phyloP scores from a whole-genome alignment of 805 yeast genomes.

The Candida stauntonica region DNA sequence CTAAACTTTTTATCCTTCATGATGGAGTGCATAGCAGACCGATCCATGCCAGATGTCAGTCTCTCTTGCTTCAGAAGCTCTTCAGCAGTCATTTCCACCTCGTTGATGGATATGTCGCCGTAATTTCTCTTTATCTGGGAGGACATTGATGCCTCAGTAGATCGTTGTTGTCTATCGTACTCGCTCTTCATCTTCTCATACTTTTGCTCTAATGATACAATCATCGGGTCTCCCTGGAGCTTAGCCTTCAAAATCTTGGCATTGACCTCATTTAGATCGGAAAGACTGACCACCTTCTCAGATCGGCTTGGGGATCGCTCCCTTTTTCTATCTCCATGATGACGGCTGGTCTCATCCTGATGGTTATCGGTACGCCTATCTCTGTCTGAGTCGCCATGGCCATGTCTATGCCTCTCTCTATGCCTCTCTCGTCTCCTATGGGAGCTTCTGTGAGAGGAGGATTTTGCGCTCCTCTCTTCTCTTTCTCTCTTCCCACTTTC shows the following conservation, averaged over 20 bases:
- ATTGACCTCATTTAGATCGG: slow-evolving; percentile 29
- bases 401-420: background rate
- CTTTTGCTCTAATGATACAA: slow-evolving; percentile 23
- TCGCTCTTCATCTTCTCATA: slow-evolving; percentile 15
- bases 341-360: background rate
- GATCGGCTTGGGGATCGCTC: slow-evolving; percentile 1
- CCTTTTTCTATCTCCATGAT: background rate
- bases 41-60: slow-evolving; percentile 14
- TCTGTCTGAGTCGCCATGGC: background rate
- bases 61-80: slow-evolving; percentile 35
- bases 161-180: slow-evolving; percentile 9
- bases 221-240: slow-evolving; percentile 23
- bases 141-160: background rate
- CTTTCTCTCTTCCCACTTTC: no score
- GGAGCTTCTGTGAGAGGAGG: background rate
- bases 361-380: background rate
- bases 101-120: slow-evolving; percentile 11
- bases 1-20: slow-evolving; percentile 34
- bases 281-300: background rate
- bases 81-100: slow-evolving; percentile 33
- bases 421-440: background rate
- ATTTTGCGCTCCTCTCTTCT: background rate
- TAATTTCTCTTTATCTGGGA: slow-evolving; percentile 1
- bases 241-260: slow-evolving; percentile 33
- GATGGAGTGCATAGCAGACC: slow-evolving; percentile 32